Percentiles rank a stretch among this genome's conserved stretches.
Conservation (phyloP, 805 yeast species). For the Nakazawaea holstii region DNA sequence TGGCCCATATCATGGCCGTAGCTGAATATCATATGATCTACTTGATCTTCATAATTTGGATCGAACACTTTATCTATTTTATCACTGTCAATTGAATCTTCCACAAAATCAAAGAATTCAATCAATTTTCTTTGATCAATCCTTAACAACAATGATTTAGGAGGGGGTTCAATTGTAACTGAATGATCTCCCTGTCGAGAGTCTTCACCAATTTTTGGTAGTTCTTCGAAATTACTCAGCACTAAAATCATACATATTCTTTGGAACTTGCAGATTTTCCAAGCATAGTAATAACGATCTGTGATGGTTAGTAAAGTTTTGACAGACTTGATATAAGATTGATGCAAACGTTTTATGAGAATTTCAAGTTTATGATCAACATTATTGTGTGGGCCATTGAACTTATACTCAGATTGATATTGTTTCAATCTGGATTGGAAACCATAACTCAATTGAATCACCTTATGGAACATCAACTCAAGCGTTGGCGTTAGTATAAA, state of each 20-base stretch:
- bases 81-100: background rate
- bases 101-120: background rate
- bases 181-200: background rate
- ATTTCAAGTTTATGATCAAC: background rate
- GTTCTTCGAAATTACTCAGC: background rate
- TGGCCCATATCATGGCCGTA: background rate
- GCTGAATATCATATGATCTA: background rate
- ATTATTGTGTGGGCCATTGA: background rate
- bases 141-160: background rate
- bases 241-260: slow-evolving; percentile 22
- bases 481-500: slow-evolving; percentile 31
- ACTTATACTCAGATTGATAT: slow-evolving; percentile 11
- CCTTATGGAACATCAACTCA: slow-evolving; percentile 32
- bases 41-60: background rate
- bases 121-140: background rate
- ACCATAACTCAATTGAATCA: slow-evolving; percentile 23
- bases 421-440: slow-evolving; percentile 25
- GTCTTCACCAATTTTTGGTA: background rate
- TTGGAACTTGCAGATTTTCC: slow-evolving; percentile 61
- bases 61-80: background rate
- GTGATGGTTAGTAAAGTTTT: slow-evolving; percentile 36
- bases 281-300: slow-evolving; percentile 59
- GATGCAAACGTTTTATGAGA: background rate
- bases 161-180: background rate
- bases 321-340: background rate